Evolutionary conservation across 441 rosid species (phyloP).

Genomic region (Populus tomentosa): DNA sequence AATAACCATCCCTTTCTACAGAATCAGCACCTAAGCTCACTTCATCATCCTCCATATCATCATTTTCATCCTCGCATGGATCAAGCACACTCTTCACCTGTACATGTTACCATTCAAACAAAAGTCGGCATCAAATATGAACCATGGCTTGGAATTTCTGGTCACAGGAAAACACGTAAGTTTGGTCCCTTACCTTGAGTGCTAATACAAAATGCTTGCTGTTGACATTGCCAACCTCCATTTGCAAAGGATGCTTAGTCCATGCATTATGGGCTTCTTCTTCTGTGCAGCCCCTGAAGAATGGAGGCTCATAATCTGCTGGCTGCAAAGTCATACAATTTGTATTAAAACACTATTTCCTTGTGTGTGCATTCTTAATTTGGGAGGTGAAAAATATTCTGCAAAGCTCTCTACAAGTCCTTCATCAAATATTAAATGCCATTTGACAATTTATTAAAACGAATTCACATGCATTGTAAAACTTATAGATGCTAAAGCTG

Average conservation of each 20-base stretch:
- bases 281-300: conserved; percentile 78
- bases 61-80: conserved; percentile 91
- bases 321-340: conserved; percentile 8
- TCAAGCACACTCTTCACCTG: conserved; percentile 88
- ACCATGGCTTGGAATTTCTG: no score
- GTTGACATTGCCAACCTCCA: conserved; percentile 96
- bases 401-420: no score
- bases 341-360: no score
- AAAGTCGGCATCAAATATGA: no score
- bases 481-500: no score
- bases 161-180: no score
- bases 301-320: conserved; percentile 91
- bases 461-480: no score
- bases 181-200: neutral
- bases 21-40: conserved; percentile 64
- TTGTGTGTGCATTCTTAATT: no score
- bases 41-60: conserved; percentile 64
- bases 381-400: no score
- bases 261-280: conserved; percentile 79
- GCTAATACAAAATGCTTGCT: conserved; percentile 59
- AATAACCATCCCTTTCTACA: conserved; percentile 47
- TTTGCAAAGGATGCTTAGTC: conserved; percentile 84
- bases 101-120: no score
- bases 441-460: no score
- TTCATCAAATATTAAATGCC: no score